Percentiles rank a stretch among this genome's conserved stretches.
These are phyloP conservation scores for Psilocybe cubensis DNA, from an alignment of 768 basidiomycete genomes.

Conservation along the genomic window DNA sequence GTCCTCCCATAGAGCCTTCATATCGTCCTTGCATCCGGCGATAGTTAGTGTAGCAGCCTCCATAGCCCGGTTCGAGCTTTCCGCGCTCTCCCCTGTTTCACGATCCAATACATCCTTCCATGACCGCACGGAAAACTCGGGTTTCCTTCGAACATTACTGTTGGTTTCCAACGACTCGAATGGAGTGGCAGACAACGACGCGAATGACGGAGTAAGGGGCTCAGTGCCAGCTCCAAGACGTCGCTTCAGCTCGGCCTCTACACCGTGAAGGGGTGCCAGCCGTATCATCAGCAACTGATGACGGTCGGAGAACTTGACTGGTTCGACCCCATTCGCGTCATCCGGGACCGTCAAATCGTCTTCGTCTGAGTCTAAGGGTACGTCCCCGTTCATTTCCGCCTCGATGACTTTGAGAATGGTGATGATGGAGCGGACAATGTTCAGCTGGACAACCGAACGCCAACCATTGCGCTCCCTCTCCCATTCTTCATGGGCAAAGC, in stretches of 20 bases:
- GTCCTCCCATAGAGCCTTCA: conserved; percentile 66
- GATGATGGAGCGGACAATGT: conserved; percentile 74
- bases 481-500: conserved; percentile 66
- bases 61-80: conserved; percentile 9
- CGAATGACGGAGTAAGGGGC: conserved; percentile 29
- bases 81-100: conserved; percentile 11
- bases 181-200: conserved; percentile 49
- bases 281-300: conserved; percentile 61
- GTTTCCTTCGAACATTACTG: conserved; percentile 27
- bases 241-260: conserved; percentile 67
- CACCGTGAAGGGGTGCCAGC: conserved; percentile 60
- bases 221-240: conserved; percentile 56
- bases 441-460: conserved; percentile 80
- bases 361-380: conserved; percentile 36
- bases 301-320: conserved; percentile 49
- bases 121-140: conserved; percentile 59
- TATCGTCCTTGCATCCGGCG: conserved; percentile 63
- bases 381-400: conserved; percentile 50
- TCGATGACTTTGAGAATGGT: conserved; percentile 65
- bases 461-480: conserved; percentile 70
- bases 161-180: conserved; percentile 38
- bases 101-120: conserved; percentile 50
- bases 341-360: conserved; percentile 24
- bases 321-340: conserved; percentile 26
- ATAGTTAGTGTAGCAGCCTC: conserved; percentile 53